A percentile compares a stretch with the other conserved stretches of the same genome.
Evolutionary conservation across 2,329 filamentous ascomycete species (phyloP).

Genomic region (Cadophora luteo-olivacea): DNA sequence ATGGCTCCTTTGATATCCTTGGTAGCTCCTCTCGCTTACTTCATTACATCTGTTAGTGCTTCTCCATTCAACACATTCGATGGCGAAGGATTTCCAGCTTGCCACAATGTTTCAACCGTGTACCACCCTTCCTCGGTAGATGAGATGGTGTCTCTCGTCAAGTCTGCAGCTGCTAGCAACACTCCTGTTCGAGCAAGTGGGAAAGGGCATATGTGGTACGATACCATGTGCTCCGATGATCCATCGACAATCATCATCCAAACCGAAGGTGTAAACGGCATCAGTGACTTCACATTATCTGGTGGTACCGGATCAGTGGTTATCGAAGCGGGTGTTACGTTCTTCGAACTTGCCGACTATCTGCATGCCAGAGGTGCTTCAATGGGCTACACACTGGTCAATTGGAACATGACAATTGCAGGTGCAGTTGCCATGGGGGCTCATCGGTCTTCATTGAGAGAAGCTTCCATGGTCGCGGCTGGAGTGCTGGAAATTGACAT

Average conservation of each 20-base stretch:
- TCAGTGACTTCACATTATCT: constrained; percentile 25
- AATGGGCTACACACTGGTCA: constrained; percentile 33
- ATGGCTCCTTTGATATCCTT: background rate
- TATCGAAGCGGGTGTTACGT: constrained; percentile 34
- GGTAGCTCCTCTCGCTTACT: background rate
- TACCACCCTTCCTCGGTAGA: constrained; percentile 23
- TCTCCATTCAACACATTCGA: constrained; percentile 31
- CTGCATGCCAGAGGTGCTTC: constrained; percentile 26
- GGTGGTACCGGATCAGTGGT: constrained; percentile 24
- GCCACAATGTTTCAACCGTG: constrained; percentile 29
- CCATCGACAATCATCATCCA: constrained; percentile 29
- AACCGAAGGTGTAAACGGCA: constrained; percentile 27
- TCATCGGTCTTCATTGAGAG: constrained; percentile 29
- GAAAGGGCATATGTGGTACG: constrained; percentile 35
- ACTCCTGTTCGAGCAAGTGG: constrained; percentile 32
- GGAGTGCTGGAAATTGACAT: constrained; percentile 32
- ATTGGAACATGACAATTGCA: constrained; percentile 36
- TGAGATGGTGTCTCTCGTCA: constrained; percentile 31
- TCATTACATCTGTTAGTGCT: background rate
- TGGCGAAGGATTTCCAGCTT: constrained; percentile 31
- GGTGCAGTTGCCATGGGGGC: constrained; percentile 35
- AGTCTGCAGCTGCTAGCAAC: constrained; percentile 25
- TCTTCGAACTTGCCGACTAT: constrained; percentile 34
- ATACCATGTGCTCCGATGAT: constrained; percentile 35
- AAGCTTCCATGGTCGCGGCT: constrained; percentile 32